Percentiles rank a stretch among this genome's conserved stretches.
Conservation (phyloP, 441 rosid genomes). For the Theobroma grandiflorum region DNA sequence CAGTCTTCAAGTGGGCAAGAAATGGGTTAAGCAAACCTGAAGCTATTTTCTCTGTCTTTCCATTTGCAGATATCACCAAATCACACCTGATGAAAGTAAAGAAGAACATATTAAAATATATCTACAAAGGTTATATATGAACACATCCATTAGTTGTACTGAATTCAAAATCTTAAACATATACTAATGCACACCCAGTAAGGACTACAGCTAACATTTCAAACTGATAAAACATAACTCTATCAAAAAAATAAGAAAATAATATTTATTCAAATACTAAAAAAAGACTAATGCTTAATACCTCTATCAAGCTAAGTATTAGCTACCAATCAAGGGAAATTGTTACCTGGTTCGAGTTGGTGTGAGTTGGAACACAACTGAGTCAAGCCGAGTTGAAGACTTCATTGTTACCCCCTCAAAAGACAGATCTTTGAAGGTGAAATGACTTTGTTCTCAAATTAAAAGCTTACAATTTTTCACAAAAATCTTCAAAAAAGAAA, state of each 20-base stretch:
- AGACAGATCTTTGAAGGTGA: constrained; percentile 37
- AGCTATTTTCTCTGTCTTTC: constrained; percentile 87
- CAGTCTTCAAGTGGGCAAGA: constrained; percentile 88
- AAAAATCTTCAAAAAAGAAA: not conserved
- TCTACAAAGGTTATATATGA: constrained; percentile 16
- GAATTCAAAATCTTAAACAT: not conserved
- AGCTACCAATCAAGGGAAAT: not conserved
- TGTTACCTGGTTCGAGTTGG: constrained; percentile 95
- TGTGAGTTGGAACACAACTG: constrained; percentile 95
- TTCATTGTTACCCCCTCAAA: constrained; percentile 54
- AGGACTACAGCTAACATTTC: constrained; percentile 22
- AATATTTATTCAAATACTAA: not conserved
- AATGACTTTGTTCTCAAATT: not conserved
- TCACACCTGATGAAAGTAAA: constrained; percentile 69
- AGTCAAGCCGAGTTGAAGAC: constrained; percentile 82
- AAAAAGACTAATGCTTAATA: not conserved
- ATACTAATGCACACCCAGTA: not conserved
- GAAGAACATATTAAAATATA: constrained; percentile 13
- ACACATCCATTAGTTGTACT: not conserved
- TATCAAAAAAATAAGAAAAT: not conserved
- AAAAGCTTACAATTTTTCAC: constrained; percentile 15
- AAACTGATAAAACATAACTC: not conserved
- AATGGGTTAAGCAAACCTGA: constrained; percentile 92
- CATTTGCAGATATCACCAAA: constrained; percentile 81
- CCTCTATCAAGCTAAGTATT: constrained; percentile 16